These are phyloP conservation scores for Eucalyptus sp. DNA, from an alignment of 345 rosid genomes.

Conservation along the genomic window DNA sequence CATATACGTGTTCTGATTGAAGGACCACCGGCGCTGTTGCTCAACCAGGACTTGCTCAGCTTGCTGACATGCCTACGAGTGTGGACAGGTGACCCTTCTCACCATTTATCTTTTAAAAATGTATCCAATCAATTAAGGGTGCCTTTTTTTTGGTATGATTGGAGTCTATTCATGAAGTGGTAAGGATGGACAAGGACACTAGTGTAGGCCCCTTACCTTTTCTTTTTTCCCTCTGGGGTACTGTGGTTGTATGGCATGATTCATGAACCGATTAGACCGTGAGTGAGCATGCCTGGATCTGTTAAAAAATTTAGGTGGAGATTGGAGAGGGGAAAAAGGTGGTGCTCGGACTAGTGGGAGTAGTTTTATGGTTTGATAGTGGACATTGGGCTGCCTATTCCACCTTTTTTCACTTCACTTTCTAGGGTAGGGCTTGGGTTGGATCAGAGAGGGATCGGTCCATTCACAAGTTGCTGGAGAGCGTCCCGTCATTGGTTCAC, in stretches of 20 bases:
- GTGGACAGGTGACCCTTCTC: neutral
- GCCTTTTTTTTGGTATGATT: neutral
- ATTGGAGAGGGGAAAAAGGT: neutral
- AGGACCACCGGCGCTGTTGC: neutral
- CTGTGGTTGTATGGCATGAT: neutral
- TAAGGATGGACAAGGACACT: neutral
- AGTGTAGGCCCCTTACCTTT: neutral
- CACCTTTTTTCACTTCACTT: neutral
- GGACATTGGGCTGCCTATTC: neutral
- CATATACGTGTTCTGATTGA: neutral
- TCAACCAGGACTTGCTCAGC: neutral
- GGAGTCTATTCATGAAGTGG: neutral
- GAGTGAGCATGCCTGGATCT: neutral
- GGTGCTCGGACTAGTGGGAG: neutral
- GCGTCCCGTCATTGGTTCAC: neutral
- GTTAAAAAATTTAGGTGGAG: neutral
- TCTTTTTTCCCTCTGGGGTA: neutral
- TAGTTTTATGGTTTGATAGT: neutral
- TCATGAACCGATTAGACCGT: neutral
- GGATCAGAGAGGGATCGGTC: neutral
- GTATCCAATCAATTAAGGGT: neutral
- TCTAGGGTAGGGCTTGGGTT: neutral
- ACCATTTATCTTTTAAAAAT: neutral
- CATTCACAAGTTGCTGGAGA: neutral
- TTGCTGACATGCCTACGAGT: neutral